Percentiles rank a stretch among this genome's conserved stretches.
Evolutionary conservation across 495 filamentous ascomycete species (phyloP).

Genomic region (Hypoxylon trugodes): DNA sequence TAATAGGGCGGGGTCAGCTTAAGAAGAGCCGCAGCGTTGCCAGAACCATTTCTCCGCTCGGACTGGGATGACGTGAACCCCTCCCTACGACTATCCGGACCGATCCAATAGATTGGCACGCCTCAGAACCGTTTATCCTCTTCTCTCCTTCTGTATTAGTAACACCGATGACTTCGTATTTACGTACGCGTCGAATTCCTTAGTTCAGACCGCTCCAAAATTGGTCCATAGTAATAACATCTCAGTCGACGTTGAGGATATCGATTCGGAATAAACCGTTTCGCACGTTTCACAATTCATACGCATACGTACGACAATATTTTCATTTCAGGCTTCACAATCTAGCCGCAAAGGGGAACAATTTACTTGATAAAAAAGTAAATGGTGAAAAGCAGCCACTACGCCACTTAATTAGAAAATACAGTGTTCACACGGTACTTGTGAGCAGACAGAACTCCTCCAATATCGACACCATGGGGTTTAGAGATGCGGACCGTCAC

Average conservation of each 20-base stretch:
- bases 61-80: constrained; percentile 27
- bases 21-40: constrained; percentile 29
- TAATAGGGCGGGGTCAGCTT: constrained; percentile 26
- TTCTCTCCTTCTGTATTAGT: not conserved
- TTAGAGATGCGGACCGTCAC: constrained; percentile 60
- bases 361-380: not conserved
- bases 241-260: constrained; percentile 3
- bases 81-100: no score
- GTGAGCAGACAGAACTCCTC: not conserved
- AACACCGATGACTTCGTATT: constrained; percentile 3
- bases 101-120: constrained; percentile 22
- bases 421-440: no score
- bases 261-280: not conserved
- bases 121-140: constrained; percentile 10
- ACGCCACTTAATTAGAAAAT: not conserved
- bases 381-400: not conserved
- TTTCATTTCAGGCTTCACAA: not conserved
- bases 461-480: constrained; percentile 49
- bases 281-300: not conserved
- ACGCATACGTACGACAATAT: not conserved
- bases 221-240: constrained; percentile 1
- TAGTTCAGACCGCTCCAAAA: not conserved
- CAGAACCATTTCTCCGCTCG: constrained; percentile 17
- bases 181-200: not conserved
- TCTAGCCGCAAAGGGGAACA: constrained; percentile 2